Base-by-base conservation (phyloP, 306 rosid genomes). In the Boehmeria nivea region DNA sequence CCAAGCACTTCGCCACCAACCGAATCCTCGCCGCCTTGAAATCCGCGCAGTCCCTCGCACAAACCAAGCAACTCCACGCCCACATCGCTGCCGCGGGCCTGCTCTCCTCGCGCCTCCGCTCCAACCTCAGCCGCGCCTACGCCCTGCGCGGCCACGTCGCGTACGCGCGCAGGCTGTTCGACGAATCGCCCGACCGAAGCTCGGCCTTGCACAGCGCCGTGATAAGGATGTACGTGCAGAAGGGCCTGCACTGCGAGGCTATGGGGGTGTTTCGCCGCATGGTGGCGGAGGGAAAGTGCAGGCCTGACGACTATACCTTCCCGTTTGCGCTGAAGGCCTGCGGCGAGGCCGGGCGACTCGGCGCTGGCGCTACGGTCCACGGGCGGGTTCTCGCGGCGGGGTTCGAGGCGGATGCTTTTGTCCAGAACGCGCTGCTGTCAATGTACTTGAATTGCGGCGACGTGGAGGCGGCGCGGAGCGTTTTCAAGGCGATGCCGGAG, bases 381-480 rank as follows among this genome's bases (percentile, higher is more conserved):
- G 94, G 88, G 44, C 61, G 43, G 59, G 70, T 81, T n/a, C 6
- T 78, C 12, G 76, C 76, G 44, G 36, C 12, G 37, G 94, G 94
- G 9, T 78, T 77, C 47, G 67, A 61, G 36, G 54, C 57, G 42
- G 76, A 86, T 45, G 19, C 42, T 12, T 86, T 76, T 65, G 83
- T 86, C 16, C 82, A 84, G 61, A 90, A 90, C 73, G 67, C 84
- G 56, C 68, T 90, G 75, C 33, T 90, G 64, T 85, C 94, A 24
- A 86, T 90, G 95, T 86, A 86, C 71, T 83, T 90, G 95, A 72
- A 63, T 65, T 81, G 57, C 6, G 74, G 88, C 66, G 72, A 79
- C 63, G 69, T 51, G 63, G 82, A 78, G 65, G 63, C 67, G 0
- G 91, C 94, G 0, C 61, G 54, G 50, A 27, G 28, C 63, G 78